Percentiles rank a stretch among this genome's conserved stretches.
Conservation (phyloP, 768 basidiomycete genomes). For the Amyloporia xantha region DNA sequence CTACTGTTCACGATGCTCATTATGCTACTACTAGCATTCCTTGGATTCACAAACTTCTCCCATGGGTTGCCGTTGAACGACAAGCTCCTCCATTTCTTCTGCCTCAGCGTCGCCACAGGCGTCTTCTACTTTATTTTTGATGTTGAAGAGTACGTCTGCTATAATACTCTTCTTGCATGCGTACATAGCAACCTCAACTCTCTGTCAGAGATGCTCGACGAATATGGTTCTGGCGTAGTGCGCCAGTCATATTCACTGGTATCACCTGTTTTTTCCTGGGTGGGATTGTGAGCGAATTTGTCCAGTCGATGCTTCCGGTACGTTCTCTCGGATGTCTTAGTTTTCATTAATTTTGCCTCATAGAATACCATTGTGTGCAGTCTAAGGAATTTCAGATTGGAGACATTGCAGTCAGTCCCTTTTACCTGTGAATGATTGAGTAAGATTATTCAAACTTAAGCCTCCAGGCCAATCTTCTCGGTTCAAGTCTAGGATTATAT, state of each 20-base stretch:
- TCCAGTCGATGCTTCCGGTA: slow-evolving; percentile 74
- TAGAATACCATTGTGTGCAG: no score
- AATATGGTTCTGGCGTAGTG: slow-evolving; percentile 84
- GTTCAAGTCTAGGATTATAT: slow-evolving; percentile 64
- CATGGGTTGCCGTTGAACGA: slow-evolving; percentile 64
- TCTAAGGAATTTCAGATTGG: slow-evolving; percentile 67
- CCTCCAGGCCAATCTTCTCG: slow-evolving; percentile 68
- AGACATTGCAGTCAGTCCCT: slow-evolving; percentile 61
- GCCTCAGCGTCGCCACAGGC: slow-evolving; percentile 66
- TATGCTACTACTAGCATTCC: slow-evolving; percentile 63
- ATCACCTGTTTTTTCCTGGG: slow-evolving; percentile 75
- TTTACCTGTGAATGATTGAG: no score
- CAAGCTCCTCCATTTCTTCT: slow-evolving; percentile 75
- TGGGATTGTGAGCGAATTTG: slow-evolving; percentile 74
- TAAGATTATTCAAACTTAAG: no score
- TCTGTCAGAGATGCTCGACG: slow-evolving; percentile 59
- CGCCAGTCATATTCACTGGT: slow-evolving; percentile 58
- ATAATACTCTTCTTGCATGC: background rate
- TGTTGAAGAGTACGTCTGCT: slow-evolving; percentile 67
- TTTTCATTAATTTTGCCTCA: no score
- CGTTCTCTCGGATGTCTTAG: slow-evolving; percentile 11
- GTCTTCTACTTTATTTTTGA: slow-evolving; percentile 87
- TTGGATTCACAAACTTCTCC: slow-evolving; percentile 72
- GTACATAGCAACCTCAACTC: background rate
- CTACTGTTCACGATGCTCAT: slow-evolving; percentile 60